A percentile compares a stretch with the other conserved stretches of the same genome.
Conservation (phyloP, 2,329 filamentous ascomycete genomes). For the Aureobasidium melanogenum region DNA sequence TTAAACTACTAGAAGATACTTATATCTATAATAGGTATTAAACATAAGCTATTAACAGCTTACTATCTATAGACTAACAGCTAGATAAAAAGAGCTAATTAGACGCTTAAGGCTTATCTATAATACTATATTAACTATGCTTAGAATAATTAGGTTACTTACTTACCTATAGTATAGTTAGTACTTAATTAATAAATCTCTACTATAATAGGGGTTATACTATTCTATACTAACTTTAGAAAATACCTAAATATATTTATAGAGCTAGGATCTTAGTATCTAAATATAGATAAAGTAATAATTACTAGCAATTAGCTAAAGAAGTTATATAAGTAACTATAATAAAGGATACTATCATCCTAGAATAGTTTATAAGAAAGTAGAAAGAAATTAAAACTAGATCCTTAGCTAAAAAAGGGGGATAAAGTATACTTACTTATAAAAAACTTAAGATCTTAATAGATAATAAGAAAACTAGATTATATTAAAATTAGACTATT, state of each 20-base stretch:
- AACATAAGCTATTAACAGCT: conserved; percentile 19
- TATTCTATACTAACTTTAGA: conserved; percentile 18
- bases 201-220: conserved; percentile 15
- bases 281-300: neutral
- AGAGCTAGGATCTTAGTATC: neutral
- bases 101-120: conserved; percentile 21
- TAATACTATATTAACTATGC: conserved; percentile 17
- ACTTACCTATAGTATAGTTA: conserved; percentile 19
- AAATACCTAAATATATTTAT: conserved; percentile 9
- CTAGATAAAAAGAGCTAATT: conserved; percentile 21
- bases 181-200: conserved; percentile 17
- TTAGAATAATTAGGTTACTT: conserved; percentile 18
- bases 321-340: conserved; percentile 3
- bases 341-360: conserved; percentile 5
- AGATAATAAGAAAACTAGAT: conserved; percentile 15
- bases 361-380: neutral
- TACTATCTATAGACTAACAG: conserved; percentile 23
- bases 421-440: conserved; percentile 17
- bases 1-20: conserved; percentile 18
- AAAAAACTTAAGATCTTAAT: conserved; percentile 13
- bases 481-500: conserved; percentile 15
- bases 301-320: conserved; percentile 3
- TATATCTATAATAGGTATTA: conserved; percentile 15
- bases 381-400: neutral
- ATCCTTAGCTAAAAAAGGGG: conserved; percentile 14